Evolutionary conservation across 371 early-diverging fungal genomes (phyloP), one percentile per base, ranked within the genome.

Genomic region (Nematocida sp.): DNA sequence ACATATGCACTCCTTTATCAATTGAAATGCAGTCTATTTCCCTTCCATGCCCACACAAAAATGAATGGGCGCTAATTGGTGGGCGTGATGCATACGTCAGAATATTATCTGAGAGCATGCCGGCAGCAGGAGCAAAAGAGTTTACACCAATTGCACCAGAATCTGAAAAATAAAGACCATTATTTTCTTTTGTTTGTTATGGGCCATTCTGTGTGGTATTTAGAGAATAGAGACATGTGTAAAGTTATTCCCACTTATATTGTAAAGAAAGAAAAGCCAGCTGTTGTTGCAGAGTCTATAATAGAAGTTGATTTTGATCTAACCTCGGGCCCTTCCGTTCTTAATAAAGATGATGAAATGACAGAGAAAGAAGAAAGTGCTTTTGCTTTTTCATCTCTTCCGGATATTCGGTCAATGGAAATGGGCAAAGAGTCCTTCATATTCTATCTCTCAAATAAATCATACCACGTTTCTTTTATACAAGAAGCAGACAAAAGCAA

Each of bases 121-220:
- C 44, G 20, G 56, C 58, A 18, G 70, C 40, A 45, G 44, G 40
- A 11, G 23, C 80, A 4, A 23, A 45, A 2, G 42, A 60, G 67
- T 62, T 78, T 70, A 70, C 66, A 7, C n/a, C 80, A 23, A 78
- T 78, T 54, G 33, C 75, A 20, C 42, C 52, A 7, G 66, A 56
- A 58, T 45, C 15, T 7, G 54, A 44, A 11, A 71, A 78, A 78
- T 78, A 78, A 78, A 70, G 54, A 23, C 7, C 6, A 39, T 55
- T 75, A 20, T 75, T 44, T 33, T 75, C 66, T 66, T 33, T 66
- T 75, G 45, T 75, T 15, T 64, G 69, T 73, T 75, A 75, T 66
- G 66, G 46, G n/a, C 4, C 27, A 75, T 46, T 75, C 58, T 9
- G 25, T 33, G 20, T 75, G 66, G 76, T 75, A 75, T 66, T 75